Evolutionary conservation across 345 rosid genomes (phyloP), one percentile per base, ranked within the genome.

Genomic region (Garcia nutans): DNA sequence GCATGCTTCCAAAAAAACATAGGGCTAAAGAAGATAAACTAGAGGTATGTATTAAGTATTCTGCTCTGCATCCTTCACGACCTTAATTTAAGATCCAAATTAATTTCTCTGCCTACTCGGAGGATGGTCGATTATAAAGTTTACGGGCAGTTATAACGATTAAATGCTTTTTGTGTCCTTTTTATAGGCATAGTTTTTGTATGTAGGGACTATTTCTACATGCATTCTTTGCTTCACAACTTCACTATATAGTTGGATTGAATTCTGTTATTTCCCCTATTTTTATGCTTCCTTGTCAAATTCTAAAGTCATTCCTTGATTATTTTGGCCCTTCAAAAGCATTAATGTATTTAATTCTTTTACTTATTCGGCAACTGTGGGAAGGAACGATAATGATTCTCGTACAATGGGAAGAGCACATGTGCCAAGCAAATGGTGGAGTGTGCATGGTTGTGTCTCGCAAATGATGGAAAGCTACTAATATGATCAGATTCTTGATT

Each of bases 11-110:
- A 10, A 73, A 75, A 61, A 54, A 47, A 70, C 89, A 86, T 37
- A 71, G 78, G 74, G 85, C 89, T 13, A 84, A 86, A 77, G 87
- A 82, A 76, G 89, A 86, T 77, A 86, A 86, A 78, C 57, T 86
- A 58, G 87, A 86, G 89, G 89, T 84, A 72, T 20, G 10, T 59
- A 10, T 15, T 67, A 31, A 13, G 45, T 33, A 17, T 26, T 42
- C 7, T 42, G 42, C 65, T 58, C 17, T n/a, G 28, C 49, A 8
- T 23, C 31, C 74, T 28, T 59, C n/a, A 57, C 41, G n/a, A 71
- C 37, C 52, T 4, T 47, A 19, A 12, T 68, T 68, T 49, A 57
- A 23, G 12, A 22, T 69, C 23, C 3, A 68, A 68, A 16, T 49
- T 45, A 0, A 5, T 6, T 65, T 54, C 58, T 42, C 16, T 50